A percentile compares a stretch with the other conserved stretches of the same genome.
These are phyloP conservation scores for Colletotrichum simmondsii DNA, from an alignment of 2,329 filamentous ascomycete species.

Conservation along the genomic window DNA sequence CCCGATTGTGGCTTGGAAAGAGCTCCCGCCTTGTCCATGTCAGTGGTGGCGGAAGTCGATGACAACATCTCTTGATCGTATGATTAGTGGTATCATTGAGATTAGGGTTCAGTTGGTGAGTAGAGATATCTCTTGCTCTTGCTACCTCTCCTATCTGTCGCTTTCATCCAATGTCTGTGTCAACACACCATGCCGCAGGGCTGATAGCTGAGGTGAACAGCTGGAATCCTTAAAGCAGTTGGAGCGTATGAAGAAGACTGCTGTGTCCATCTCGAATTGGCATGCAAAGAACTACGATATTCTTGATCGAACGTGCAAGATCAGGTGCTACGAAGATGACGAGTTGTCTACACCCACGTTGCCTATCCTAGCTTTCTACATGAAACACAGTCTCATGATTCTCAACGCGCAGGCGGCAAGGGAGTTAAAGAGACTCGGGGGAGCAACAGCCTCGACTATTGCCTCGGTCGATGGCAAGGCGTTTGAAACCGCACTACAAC, in stretches of 20 bases:
- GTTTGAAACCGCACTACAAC: background rate
- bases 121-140: too few relatives aligned
- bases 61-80: conserved; percentile 37
- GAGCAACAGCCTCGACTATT: too few relatives aligned
- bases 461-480: conserved; percentile 32
- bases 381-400: conserved; percentile 41
- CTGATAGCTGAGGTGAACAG: background rate
- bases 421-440: conserved; percentile 27
- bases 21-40: conserved; percentile 15
- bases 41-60: conserved; percentile 36
- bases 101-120: conserved; percentile 36
- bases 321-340: background rate
- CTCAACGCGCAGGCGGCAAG: conserved; percentile 39
- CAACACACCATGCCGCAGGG: background rate
- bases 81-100: conserved; percentile 39
- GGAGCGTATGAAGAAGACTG: conserved; percentile 34
- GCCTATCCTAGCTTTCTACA: conserved; percentile 38
- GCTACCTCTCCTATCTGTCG: background rate
- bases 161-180: background rate
- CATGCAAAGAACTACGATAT: conserved; percentile 33
- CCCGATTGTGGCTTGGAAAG: conserved; percentile 30
- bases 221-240: conserved; percentile 16
- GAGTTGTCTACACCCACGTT: conserved; percentile 2
- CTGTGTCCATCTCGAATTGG: conserved; percentile 35
- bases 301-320: conserved; percentile 13